A percentile compares a stretch with the other conserved stretches of the same genome.
Evolutionary conservation across 2,329 filamentous ascomycete species (phyloP).

Genomic region (Pseudocercospora fuligena): DNA sequence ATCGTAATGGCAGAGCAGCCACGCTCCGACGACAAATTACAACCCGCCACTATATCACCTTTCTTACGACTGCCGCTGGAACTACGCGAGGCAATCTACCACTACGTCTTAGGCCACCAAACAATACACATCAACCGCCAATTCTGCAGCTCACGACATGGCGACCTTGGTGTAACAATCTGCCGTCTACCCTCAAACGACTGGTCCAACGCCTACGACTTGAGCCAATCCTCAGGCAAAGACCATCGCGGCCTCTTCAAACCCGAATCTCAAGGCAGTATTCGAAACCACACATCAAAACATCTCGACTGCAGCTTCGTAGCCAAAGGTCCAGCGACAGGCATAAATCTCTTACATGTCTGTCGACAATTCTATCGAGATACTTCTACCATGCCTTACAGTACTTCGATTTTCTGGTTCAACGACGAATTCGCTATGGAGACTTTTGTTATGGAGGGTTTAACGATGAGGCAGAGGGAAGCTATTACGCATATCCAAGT

Average conservation of each 20-base stretch:
- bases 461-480: background rate
- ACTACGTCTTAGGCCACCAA: conserved; percentile 3
- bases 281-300: background rate
- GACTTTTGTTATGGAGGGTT: conserved; percentile 1
- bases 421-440: conserved; percentile 11
- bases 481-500: conserved; percentile 4
- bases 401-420: conserved; percentile 6
- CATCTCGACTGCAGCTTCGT: background rate
- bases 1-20: background rate
- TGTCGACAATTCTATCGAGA: conserved; percentile 12
- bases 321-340: background rate
- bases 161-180: conserved; percentile 2
- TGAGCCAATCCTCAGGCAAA: conserved; percentile 5
- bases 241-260: conserved; percentile 11
- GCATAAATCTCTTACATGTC: background rate
- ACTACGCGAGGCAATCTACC: conserved; percentile 6
- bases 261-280: conserved; percentile 8
- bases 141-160: conserved; percentile 10
- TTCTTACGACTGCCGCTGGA: conserved; percentile 8
- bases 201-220: background rate
- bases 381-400: conserved; percentile 1
- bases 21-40: background rate
- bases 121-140: conserved; percentile 13
- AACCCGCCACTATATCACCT: background rate
- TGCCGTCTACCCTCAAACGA: conserved; percentile 6